Evolutionary conservation across 2,329 filamentous ascomycete species (phyloP).

Genomic region (Trichoderma breve): DNA sequence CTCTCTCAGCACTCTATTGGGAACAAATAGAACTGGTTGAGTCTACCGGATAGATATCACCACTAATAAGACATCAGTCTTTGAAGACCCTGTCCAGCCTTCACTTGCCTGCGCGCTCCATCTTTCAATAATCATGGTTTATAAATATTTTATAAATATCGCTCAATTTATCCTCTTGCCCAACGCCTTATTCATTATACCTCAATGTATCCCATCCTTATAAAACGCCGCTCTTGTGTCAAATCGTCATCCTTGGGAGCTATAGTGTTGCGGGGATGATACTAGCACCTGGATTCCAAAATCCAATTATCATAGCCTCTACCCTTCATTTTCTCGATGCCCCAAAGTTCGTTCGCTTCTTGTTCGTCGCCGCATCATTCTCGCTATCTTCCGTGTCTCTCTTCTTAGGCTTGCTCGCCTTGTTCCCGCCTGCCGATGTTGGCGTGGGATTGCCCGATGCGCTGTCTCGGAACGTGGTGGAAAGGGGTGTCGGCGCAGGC

Average conservation of each 20-base stretch:
- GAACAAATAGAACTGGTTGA: background rate
- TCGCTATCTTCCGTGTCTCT: slow-evolving; percentile 59
- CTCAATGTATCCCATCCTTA: background rate
- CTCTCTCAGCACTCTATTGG: background rate
- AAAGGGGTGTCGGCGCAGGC: slow-evolving; percentile 52
- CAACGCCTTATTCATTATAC: background rate
- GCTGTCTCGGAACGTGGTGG: slow-evolving; percentile 51
- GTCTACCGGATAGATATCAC: background rate
- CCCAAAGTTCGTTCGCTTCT: slow-evolving; percentile 59
- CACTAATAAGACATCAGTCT: background rate
- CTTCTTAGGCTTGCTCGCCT: slow-evolving; percentile 52
- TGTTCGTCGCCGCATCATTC: slow-evolving; percentile 51
- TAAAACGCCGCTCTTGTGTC: background rate
- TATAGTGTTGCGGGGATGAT: background rate
- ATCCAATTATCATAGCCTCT: background rate
- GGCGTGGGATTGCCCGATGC: slow-evolving; percentile 56
- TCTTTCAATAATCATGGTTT: background rate
- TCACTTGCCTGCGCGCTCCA: background rate
- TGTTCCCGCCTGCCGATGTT: slow-evolving; percentile 49
- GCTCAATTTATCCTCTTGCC: background rate
- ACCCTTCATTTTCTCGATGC: slow-evolving; percentile 47
- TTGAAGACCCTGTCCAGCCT: background rate
- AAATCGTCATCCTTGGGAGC: background rate
- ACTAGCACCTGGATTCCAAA: background rate
- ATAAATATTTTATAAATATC: background rate